Evolutionary conservation across 129 eudicot genomes (phyloP).

Genomic region (Deinandra increscens): DNA sequence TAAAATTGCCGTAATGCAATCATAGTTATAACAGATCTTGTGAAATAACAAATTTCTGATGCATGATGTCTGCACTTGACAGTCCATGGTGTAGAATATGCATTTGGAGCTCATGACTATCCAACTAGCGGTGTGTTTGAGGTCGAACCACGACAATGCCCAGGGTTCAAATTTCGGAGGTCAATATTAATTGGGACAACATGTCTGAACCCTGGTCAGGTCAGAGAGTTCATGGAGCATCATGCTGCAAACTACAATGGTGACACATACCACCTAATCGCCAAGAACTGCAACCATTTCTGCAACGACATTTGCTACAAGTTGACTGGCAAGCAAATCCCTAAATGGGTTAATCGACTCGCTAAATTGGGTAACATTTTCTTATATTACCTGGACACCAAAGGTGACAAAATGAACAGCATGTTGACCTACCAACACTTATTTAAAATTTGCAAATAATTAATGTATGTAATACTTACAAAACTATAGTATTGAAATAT

Average conservation of each 20-base stretch:
- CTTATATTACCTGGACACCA: background rate
- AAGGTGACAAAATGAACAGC: background rate
- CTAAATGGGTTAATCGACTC: constrained; percentile 76
- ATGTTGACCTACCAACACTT: background rate
- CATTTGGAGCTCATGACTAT: constrained; percentile 77
- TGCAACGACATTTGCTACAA: constrained; percentile 67
- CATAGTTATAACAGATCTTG: background rate
- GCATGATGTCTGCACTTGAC: constrained; percentile 1
- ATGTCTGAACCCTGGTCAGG: constrained; percentile 46
- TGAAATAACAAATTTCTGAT: background rate
- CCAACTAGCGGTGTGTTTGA: constrained; percentile 70
- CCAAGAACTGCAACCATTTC: constrained; percentile 75
- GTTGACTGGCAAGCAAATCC: constrained; percentile 68
- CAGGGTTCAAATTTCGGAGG: constrained; percentile 70
- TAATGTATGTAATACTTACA: background rate
- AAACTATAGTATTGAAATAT: background rate
- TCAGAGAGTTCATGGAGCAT: constrained; percentile 61
- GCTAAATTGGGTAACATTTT: constrained; percentile 60
- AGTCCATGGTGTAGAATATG: constrained; percentile 82
- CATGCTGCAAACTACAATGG: constrained; percentile 66
- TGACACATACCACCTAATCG: constrained; percentile 64
- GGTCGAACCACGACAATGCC: constrained; percentile 75
- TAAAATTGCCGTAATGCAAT: background rate
- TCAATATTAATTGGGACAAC: constrained; percentile 67
- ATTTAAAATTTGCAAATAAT: background rate